phyloP scores from a whole-genome alignment of 768 basidiomycete species.

The Sporobolomyces phaffii region DNA sequence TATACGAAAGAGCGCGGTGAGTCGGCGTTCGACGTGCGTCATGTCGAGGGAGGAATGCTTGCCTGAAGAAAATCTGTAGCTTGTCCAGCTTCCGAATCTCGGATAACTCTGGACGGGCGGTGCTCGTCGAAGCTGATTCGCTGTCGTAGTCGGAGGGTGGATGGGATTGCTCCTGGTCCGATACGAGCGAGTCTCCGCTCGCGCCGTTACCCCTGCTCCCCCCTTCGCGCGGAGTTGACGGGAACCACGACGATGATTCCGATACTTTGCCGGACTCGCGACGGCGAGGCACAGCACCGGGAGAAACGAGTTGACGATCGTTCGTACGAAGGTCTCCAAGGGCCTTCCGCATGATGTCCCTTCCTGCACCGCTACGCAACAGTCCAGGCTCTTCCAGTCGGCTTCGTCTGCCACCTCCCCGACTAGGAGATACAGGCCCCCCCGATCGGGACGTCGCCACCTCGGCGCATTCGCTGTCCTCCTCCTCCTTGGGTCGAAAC shows the following conservation, averaged over 20 bases:
- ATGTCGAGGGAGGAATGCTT: not conserved
- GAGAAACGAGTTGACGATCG: not conserved
- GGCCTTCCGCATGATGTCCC: not conserved
- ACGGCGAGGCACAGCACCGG: not conserved
- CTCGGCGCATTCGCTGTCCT: not conserved
- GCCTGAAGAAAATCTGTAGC: conserved; percentile 38
- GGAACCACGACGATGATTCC: conserved; percentile 19
- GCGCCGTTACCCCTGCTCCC: not conserved
- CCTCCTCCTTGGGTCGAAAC: not conserved
- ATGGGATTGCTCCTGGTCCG: too few relatives aligned
- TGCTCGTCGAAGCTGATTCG: not conserved
- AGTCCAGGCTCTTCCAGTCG: not conserved
- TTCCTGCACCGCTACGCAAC: conserved; percentile 5
- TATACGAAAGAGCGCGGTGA: too few relatives aligned
- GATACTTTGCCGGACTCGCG: not conserved
- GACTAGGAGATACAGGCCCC: not conserved
- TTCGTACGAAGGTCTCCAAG: not conserved
- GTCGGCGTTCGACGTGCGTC: not conserved
- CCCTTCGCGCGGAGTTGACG: conserved; percentile 1
- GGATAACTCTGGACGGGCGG: not conserved
- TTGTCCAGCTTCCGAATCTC: conserved; percentile 30
- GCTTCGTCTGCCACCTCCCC: not conserved
- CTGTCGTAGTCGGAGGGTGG: not conserved
- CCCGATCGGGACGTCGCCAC: not conserved
- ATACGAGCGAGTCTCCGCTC: not conserved